Conservation (phyloP, 192 early-diverging fungal species). For the Anaeromyces robustus region DNA sequence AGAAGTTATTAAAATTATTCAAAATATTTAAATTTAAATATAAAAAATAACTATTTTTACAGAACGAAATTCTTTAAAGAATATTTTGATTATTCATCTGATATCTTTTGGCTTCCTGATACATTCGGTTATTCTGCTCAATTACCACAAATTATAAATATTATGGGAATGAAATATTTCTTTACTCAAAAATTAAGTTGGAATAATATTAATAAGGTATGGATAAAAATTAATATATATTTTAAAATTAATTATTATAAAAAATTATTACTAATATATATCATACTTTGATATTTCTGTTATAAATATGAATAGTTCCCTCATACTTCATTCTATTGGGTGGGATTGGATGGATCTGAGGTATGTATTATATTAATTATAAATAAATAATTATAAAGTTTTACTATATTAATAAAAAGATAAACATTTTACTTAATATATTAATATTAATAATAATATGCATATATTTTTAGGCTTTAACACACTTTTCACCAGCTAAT, state of each 20-base stretch:
- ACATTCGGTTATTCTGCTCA: slow-evolving; percentile 82
- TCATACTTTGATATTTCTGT: neutral
- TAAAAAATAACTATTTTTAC: too few relatives aligned
- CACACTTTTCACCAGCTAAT: slow-evolving; percentile 82
- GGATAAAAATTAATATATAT: too few relatives aligned
- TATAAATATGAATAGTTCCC: slow-evolving; percentile 44
- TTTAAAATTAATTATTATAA: too few relatives aligned
- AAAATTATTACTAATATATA: neutral
- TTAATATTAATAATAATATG: too few relatives aligned
- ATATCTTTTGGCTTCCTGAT: slow-evolving; percentile 9
- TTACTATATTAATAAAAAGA: too few relatives aligned
- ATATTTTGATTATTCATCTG: slow-evolving; percentile 47
- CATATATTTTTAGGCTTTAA: slow-evolving; percentile 67
- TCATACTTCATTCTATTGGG: slow-evolving; percentile 89
- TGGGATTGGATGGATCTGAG: slow-evolving; percentile 23
- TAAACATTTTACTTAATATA: too few relatives aligned
- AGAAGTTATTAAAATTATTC: too few relatives aligned
- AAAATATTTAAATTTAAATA: too few relatives aligned
- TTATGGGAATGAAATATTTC: slow-evolving; percentile 73
- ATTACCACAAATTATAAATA: slow-evolving; percentile 78
- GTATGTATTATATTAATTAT: neutral
- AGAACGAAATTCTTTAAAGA: slow-evolving; percentile 75
- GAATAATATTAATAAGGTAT: slow-evolving; percentile 95
- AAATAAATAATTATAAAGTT: neutral
- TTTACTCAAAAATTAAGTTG: slow-evolving; percentile 98